Base-by-base conservation (phyloP, 1,284 basidiomycete genomes). In the Austroboletus niveus region DNA sequence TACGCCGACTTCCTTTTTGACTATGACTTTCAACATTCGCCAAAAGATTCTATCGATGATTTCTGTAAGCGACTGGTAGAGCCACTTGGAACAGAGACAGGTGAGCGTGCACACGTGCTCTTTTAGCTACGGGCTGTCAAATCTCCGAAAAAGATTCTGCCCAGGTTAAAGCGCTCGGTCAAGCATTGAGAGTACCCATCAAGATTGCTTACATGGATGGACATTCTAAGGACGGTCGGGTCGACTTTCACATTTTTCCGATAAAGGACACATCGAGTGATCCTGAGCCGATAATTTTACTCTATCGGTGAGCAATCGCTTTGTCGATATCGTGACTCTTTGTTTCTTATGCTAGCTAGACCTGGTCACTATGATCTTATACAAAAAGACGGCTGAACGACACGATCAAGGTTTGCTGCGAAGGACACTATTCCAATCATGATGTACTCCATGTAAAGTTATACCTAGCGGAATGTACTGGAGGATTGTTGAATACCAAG, bases 1-100 rank as follows among this genome's bases (percentile, higher is more conserved):
- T 49, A 94, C 65, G 75, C 77, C 11, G 80, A 80, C 4, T 93
- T 94, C 73, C 76, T 95, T 7, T 80, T 89, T 57, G 81, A 92
- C 53, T 88, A 87, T 0, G 83, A 88, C 39, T 80, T 82, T 81
- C 81, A 35, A 78, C 51, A 45, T 47, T 36, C 4, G 48, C 76
- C 27, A 29, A 8, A 29, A 29, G 27, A 29, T 29, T 29, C 8
- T 69, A 72, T 84, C 6, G 75, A 78, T 8, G 77, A 80, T 10
- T 95, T 94, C 69, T 93, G 90, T 64, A 78, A 83, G 58, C 74
- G 77, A 43, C 83, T 87, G 56, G 92, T 95, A 30, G 90, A 94
- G 57, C 83, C 89, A 1, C 76, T 84, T 44, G 87, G 89, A 14
- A 87, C 85, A 63, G 92, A 95, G 74, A 92, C 92, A 48, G 88